Conservation (phyloP, 1,284 basidiomycete species). For the Entoloma clypeatum region DNA sequence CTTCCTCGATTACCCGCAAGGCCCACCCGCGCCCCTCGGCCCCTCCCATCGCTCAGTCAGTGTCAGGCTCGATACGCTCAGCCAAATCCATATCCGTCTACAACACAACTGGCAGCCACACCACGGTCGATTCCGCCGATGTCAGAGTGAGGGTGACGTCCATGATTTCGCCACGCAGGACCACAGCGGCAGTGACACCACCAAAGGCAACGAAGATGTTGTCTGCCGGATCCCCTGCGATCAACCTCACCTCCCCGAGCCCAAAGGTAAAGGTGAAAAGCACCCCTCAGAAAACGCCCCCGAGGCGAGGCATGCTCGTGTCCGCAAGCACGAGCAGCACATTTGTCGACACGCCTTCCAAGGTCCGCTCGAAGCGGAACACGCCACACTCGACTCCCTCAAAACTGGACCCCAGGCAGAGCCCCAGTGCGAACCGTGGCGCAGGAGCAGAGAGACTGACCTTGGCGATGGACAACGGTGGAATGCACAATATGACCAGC, state of each 20-base stretch:
- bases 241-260: slow-evolving; percentile 31
- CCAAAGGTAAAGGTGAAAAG: slow-evolving; percentile 26
- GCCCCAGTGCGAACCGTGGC: too few species aligned
- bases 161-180: slow-evolving; percentile 30
- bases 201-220: slow-evolving; percentile 20
- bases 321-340: slow-evolving; percentile 7
- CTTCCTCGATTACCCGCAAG: neutral
- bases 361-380: slow-evolving; percentile 4
- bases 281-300: slow-evolving; percentile 26
- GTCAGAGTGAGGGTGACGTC: slow-evolving; percentile 28
- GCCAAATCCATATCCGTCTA: slow-evolving; percentile 27
- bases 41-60: too few species aligned
- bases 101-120: slow-evolving; percentile 14
- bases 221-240: slow-evolving; percentile 25
- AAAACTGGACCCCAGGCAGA: slow-evolving; percentile 7
- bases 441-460: slow-evolving; percentile 7
- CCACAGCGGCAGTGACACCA: slow-evolving; percentile 12
- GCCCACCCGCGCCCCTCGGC: too few species aligned
- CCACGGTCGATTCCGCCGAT: slow-evolving; percentile 13
- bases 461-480: slow-evolving; percentile 13
- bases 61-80: too few species aligned
- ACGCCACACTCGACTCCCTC: slow-evolving; percentile 14
- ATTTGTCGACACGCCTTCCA: slow-evolving; percentile 8
- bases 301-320: slow-evolving; percentile 10
- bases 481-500: slow-evolving; percentile 12